Percentiles rank a stretch among this genome's conserved stretches.
Evolutionary conservation across 495 filamentous ascomycete species (phyloP).

Genomic region (Tuber melanosporum): DNA sequence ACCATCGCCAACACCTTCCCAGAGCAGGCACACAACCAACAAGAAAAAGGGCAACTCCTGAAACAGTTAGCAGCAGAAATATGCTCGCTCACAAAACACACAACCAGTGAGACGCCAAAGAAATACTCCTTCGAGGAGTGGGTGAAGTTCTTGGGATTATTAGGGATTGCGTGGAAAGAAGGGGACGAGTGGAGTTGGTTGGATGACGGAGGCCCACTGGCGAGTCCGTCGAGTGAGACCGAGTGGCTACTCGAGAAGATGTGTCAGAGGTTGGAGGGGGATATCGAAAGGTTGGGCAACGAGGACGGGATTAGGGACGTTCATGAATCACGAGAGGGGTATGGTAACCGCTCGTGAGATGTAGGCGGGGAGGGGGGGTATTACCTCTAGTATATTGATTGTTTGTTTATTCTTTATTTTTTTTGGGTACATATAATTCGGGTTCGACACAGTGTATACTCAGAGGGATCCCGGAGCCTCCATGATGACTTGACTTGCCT

Average conservation of each 20-base stretch:
- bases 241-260: constrained; percentile 73
- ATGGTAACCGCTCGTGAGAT: neutral
- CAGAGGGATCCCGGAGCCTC: neutral
- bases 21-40: constrained; percentile 38
- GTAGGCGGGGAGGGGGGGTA: neutral
- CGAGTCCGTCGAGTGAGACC: constrained; percentile 65
- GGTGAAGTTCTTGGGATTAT: constrained; percentile 68
- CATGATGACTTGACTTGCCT: neutral
- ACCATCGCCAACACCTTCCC: constrained; percentile 22
- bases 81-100: constrained; percentile 57
- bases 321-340: neutral
- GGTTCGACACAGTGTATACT: neutral
- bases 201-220: constrained; percentile 61
- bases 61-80: constrained; percentile 63
- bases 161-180: constrained; percentile 47
- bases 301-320: neutral
- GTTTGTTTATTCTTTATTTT: neutral
- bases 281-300: neutral
- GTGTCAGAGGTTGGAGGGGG: constrained; percentile 50
- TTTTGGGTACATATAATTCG: neutral
- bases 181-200: constrained; percentile 67
- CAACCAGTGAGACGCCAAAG: constrained; percentile 54
- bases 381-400: neutral
- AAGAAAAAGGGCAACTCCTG: constrained; percentile 50
- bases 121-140: constrained; percentile 76